Evolutionary conservation across 2,329 filamentous ascomycete species (phyloP), one percentile per base, ranked within the genome.

Genomic region (Pestalotiopsis sp.): DNA sequence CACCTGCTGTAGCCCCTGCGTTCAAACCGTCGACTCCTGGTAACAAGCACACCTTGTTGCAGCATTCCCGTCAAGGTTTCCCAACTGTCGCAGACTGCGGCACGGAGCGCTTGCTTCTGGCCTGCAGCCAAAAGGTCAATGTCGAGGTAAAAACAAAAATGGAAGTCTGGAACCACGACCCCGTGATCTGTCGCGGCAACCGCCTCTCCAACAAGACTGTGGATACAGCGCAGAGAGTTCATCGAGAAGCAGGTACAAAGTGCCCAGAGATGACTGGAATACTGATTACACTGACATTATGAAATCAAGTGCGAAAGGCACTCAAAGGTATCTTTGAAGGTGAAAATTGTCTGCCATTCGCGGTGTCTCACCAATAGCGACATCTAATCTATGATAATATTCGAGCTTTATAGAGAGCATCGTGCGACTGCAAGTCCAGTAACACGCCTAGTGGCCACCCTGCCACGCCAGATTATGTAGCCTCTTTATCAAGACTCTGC

Each of bases 401-500:
- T 36, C 31, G 31, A 36, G 31, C 31, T 36, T 36, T 9, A 9
- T 36, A 2, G 1, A 36, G 31, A 36, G 31, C n/a, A 49, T 49
- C 14, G n/a, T n/a, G 41, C n/a, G n/a, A 52, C 11, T 20, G 45
- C 45, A n/a, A n/a, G 11, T 23, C 45, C 11, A 23, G 23, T 9
- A 4, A n/a, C 6, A 52, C 45, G 9, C 20, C 31, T 52, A 7
- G 4, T 52, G 45, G 7, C 17, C 45, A 23, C 20, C 14, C 45
- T n/a, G 45, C 14, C 4, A 20, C 20, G n/a, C 20, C n/a, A 59
- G 25, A 62, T 62, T 20, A 62, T 38, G 27, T 31, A 1, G 59
- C 59, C 31, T 39, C 59, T 39, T 31, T 62, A 36, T 62, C 59
- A 5, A 62, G 36, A 39, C 59, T 62, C 59, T 62, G 59, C 31